These are phyloP conservation scores for Leccinellum albellum DNA, from an alignment of 768 basidiomycete genomes.

Conservation along the genomic window DNA sequence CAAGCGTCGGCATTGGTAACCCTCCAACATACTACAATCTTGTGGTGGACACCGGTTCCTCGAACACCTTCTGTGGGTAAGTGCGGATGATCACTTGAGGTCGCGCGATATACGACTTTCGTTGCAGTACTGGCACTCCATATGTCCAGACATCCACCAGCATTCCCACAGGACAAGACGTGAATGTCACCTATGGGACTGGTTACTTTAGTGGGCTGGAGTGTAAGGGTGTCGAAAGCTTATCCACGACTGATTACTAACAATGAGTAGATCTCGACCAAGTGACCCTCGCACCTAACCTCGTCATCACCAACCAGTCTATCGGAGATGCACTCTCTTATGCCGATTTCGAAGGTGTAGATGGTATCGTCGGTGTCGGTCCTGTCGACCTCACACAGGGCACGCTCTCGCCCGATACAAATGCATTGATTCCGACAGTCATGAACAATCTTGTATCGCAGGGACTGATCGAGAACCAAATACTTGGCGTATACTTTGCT, in stretches of 20 bases:
- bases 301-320: constrained; percentile 27
- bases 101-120: neutral
- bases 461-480: constrained; percentile 8
- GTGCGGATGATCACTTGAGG: neutral
- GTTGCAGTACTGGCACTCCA: constrained; percentile 15
- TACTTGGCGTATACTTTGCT: constrained; percentile 18
- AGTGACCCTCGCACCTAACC: constrained; percentile 21
- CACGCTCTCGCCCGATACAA: neutral
- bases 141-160: constrained; percentile 25
- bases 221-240: constrained; percentile 14
- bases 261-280: constrained; percentile 20
- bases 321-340: constrained; percentile 26
- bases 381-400: constrained; percentile 8
- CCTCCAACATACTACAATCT: constrained; percentile 29
- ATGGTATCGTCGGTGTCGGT: constrained; percentile 25
- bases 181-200: constrained; percentile 11
- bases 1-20: constrained; percentile 23
- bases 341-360: constrained; percentile 14
- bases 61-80: constrained; percentile 29
- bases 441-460: constrained; percentile 19
- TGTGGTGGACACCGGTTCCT: constrained; percentile 31
- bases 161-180: constrained; percentile 20
- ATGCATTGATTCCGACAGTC: constrained; percentile 14
- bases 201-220: constrained; percentile 33
- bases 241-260: neutral